A percentile compares a stretch with the other conserved stretches of the same genome.
These are phyloP conservation scores for Truncatella angustata DNA, from an alignment of 2,329 filamentous ascomycete species.

Conservation along the genomic window DNA sequence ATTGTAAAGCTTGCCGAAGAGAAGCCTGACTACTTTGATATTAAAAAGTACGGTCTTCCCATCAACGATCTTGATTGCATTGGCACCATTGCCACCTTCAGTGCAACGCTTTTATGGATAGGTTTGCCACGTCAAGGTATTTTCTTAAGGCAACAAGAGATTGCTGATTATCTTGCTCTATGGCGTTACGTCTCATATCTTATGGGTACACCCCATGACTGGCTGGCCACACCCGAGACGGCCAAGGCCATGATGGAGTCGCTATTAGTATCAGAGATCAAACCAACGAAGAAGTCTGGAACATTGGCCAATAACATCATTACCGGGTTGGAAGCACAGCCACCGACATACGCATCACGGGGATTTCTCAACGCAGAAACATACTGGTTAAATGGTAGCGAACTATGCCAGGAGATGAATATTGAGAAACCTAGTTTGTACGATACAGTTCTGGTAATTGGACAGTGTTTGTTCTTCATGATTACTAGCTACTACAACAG, in stretches of 20 bases:
- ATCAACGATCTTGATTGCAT: slow-evolving; percentile 76
- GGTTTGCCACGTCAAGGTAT: slow-evolving; percentile 73
- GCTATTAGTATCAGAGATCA: slow-evolving; percentile 63
- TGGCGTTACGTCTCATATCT: slow-evolving; percentile 75
- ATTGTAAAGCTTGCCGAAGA: slow-evolving; percentile 59
- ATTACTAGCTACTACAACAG: slow-evolving; percentile 45
- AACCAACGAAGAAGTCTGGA: slow-evolving; percentile 60
- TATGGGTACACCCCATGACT: slow-evolving; percentile 64
- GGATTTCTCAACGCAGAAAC: slow-evolving; percentile 67
- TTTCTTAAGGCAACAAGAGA: slow-evolving; percentile 59
- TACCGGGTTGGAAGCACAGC: slow-evolving; percentile 60
- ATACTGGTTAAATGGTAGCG: slow-evolving; percentile 67
- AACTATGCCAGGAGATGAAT: slow-evolving; percentile 58
- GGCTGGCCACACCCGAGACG: slow-evolving; percentile 53
- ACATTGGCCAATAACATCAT: slow-evolving; percentile 76
- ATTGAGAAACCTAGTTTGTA: slow-evolving; percentile 55
- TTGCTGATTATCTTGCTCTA: slow-evolving; percentile 67
- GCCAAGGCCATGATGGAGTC: slow-evolving; percentile 67
- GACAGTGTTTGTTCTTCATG: slow-evolving; percentile 68
- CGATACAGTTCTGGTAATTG: slow-evolving; percentile 58
- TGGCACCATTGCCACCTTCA: slow-evolving; percentile 70
- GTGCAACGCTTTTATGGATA: slow-evolving; percentile 60
- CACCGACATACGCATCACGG: slow-evolving; percentile 63
- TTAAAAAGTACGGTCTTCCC: slow-evolving; percentile 58
- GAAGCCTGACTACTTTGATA: slow-evolving; percentile 60